These are phyloP conservation scores for Alternaria rosae DNA, from an alignment of 2,329 filamentous ascomycete genomes.

Conservation along the genomic window DNA sequence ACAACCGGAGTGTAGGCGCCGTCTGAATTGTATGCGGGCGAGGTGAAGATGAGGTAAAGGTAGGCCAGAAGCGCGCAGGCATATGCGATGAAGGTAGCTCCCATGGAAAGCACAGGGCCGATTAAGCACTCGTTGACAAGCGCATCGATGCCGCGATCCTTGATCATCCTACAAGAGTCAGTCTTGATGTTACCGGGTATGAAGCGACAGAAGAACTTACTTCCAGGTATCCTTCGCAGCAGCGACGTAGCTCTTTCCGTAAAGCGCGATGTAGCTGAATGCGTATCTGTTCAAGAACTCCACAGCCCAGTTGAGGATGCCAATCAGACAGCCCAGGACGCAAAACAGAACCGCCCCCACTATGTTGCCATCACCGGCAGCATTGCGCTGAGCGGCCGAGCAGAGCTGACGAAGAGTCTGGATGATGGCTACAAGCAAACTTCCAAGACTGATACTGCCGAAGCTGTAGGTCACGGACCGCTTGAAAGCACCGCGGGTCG, in stretches of 20 bases:
- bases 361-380: slow-evolving; percentile 72
- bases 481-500: slow-evolving; percentile 83
- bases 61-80: slow-evolving; percentile 82
- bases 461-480: slow-evolving; percentile 90
- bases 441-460: slow-evolving; percentile 87
- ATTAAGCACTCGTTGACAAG: slow-evolving; percentile 87
- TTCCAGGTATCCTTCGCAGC: slow-evolving; percentile 90
- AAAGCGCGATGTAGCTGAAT: slow-evolving; percentile 90
- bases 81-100: slow-evolving; percentile 83
- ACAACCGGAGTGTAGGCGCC: slow-evolving; percentile 77
- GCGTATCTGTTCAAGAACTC: slow-evolving; percentile 92
- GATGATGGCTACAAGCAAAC: slow-evolving; percentile 84
- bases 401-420: slow-evolving; percentile 83
- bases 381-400: slow-evolving; percentile 75
- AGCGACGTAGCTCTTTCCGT: slow-evolving; percentile 85
- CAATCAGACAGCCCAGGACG: slow-evolving; percentile 77
- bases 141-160: slow-evolving; percentile 87
- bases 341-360: slow-evolving; percentile 74
- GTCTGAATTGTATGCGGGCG: slow-evolving; percentile 76
- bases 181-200: not conserved
- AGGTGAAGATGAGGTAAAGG: slow-evolving; percentile 83
- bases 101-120: slow-evolving; percentile 70
- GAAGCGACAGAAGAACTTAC: slow-evolving; percentile 46
- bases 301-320: slow-evolving; percentile 82
- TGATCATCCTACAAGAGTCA: slow-evolving; percentile 71